Percentiles rank a stretch among this genome's conserved stretches.
Evolutionary conservation across 352 stramenopile genomes (phyloP).

Genomic region (Saprolegnia parasitica): DNA sequence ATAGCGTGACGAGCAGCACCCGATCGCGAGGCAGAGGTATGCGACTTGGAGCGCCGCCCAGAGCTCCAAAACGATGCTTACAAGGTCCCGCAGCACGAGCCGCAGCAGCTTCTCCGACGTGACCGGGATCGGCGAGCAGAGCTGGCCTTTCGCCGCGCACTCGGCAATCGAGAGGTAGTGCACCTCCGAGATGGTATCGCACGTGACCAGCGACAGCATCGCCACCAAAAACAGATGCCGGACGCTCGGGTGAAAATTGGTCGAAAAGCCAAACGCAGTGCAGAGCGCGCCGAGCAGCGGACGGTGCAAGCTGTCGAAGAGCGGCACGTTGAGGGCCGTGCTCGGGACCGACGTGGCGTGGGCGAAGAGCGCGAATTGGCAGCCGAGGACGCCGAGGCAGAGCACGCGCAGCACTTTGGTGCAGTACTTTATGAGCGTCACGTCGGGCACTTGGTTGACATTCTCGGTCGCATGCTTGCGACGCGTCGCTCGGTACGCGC

Average conservation of each 20-base stretch:
- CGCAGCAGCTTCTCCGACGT: background rate
- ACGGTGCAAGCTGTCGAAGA: constrained; percentile 18
- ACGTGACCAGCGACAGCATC: background rate
- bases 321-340: background rate
- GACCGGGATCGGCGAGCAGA: background rate
- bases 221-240: constrained; percentile 1
- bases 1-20: constrained; percentile 14
- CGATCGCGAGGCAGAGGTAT: constrained; percentile 21
- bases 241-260: constrained; percentile 22
- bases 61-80: constrained; percentile 18
- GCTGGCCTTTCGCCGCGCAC: constrained; percentile 20
- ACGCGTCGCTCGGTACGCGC: constrained; percentile 2
- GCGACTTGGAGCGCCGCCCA: constrained; percentile 5
- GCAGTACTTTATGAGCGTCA: constrained; percentile 22
- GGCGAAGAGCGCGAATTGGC: constrained; percentile 4
- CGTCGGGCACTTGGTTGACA: constrained; percentile 11
- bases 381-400: constrained; percentile 4
- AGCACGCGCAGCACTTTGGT: constrained; percentile 17
- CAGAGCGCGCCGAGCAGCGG: constrained; percentile 4
- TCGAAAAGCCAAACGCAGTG: constrained; percentile 24
- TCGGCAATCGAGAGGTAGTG: constrained; percentile 22
- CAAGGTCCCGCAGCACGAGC: constrained; percentile 6
- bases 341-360: constrained; percentile 18
- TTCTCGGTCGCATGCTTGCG: constrained; percentile 5
- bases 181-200: constrained; percentile 26